Conservation (phyloP, 116 monocot species). For the Dioscorea cayenensis region DNA sequence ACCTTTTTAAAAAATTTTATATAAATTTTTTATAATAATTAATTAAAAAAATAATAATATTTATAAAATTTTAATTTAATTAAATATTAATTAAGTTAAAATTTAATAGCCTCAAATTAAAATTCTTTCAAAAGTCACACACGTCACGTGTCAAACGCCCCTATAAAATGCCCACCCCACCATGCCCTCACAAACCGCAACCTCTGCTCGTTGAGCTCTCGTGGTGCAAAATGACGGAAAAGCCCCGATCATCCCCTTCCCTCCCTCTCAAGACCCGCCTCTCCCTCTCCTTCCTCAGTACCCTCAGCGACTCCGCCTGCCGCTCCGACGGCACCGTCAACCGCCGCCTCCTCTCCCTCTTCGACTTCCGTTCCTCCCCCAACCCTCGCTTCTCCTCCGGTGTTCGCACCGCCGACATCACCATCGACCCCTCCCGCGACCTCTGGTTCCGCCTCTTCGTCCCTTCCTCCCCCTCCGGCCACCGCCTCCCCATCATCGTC, state of each 20-base stretch:
- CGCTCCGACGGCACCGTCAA: conserved; percentile 51
- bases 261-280: conserved; percentile 33
- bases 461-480: not conserved
- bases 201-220: no score
- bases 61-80: no score
- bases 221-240: conserved; percentile 6
- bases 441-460: conserved; percentile 52
- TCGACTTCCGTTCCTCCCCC: conserved; percentile 18
- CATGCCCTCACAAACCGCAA: no score
- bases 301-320: conserved; percentile 14
- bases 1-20: no score
- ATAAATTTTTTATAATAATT: no score
- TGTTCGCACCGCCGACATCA: conserved; percentile 35
- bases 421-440: conserved; percentile 25
- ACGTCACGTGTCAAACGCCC: no score
- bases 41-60: no score
- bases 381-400: conserved; percentile 20
- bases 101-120: no score
- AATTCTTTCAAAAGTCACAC: no score
- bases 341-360: conserved; percentile 33
- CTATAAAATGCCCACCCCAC: no score
- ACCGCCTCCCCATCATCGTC: conserved; percentile 31
- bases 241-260: conserved; percentile 8
- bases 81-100: no score
- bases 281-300: conserved; percentile 4